Conservation (phyloP, 495 filamentous ascomycete genomes). For the Umbilicaria muhlenbergii region DNA sequence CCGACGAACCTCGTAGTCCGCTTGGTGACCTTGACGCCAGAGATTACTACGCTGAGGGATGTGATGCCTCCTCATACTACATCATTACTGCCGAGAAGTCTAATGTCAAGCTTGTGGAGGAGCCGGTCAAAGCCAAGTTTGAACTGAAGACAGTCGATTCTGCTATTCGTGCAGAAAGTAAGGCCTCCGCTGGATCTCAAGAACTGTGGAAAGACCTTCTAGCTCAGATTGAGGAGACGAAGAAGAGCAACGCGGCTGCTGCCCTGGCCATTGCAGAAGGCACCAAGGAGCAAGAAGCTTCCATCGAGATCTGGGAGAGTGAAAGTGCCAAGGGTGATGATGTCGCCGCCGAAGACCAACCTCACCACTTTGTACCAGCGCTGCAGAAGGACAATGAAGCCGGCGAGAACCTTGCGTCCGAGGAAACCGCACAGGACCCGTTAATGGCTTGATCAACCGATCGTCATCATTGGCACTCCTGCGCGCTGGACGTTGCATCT, state of each 20-base stretch:
- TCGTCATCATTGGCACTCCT: too few species aligned
- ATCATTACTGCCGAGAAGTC: slow-evolving; percentile 43
- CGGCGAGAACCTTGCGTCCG: too few species aligned
- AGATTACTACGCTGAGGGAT: slow-evolving; percentile 59
- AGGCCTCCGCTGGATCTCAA: background rate
- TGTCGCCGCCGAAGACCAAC: background rate
- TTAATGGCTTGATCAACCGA: too few species aligned
- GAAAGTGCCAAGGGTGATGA: slow-evolving; percentile 36
- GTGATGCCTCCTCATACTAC: slow-evolving; percentile 42
- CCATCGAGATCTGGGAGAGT: slow-evolving; percentile 47
- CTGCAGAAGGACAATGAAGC: too few species aligned
- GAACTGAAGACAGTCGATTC: background rate
- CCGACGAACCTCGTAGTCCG: slow-evolving; percentile 43
- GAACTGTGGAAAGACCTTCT: slow-evolving; percentile 6
- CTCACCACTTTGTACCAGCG: too few species aligned
- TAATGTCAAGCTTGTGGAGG: slow-evolving; percentile 6
- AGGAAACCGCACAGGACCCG: too few species aligned
- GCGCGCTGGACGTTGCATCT: too few species aligned
- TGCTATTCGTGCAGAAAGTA: background rate
- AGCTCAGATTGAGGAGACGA: background rate
- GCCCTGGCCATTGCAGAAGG: background rate
- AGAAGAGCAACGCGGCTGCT: slow-evolving; percentile 5
- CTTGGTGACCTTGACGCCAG: slow-evolving; percentile 53
- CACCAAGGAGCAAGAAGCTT: background rate
- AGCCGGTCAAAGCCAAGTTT: slow-evolving; percentile 10